These are phyloP conservation scores for Aspergillus egyptiacus DNA, from an alignment of 495 filamentous ascomycete species.

Conservation along the genomic window DNA sequence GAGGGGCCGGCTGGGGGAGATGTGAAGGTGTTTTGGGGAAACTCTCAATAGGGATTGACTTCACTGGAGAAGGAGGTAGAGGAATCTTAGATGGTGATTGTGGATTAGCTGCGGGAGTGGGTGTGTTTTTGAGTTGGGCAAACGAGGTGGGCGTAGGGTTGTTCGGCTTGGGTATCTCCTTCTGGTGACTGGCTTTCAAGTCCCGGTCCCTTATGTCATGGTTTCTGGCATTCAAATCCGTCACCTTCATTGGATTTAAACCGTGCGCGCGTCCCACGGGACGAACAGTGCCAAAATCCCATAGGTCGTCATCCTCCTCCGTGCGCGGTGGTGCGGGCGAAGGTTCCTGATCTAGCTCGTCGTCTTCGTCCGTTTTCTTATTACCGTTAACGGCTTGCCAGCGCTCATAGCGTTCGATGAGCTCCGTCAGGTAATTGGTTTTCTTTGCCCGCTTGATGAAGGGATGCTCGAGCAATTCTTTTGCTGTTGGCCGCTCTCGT, in stretches of 20 bases:
- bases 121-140: slow-evolving; percentile 12
- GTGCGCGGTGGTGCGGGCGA: slow-evolving; percentile 13
- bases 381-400: slow-evolving; percentile 67
- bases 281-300: slow-evolving; percentile 92
- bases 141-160: slow-evolving; percentile 13
- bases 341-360: slow-evolving; percentile 45
- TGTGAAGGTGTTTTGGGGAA: slow-evolving; percentile 42
- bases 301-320: slow-evolving; percentile 69
- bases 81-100: slow-evolving; percentile 54
- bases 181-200: slow-evolving; percentile 34
- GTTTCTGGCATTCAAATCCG: slow-evolving; percentile 60
- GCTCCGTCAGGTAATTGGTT: slow-evolving; percentile 81
- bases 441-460: slow-evolving; percentile 88
- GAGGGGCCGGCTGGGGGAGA: slow-evolving; percentile 28
- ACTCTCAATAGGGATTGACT: slow-evolving; percentile 30
- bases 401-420: slow-evolving; percentile 83
- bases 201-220: slow-evolving; percentile 38
- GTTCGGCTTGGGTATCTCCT: slow-evolving; percentile 20
- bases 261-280: slow-evolving; percentile 54
- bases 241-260: slow-evolving; percentile 65
- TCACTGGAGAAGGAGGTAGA: slow-evolving; percentile 45
- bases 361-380: slow-evolving; percentile 55
- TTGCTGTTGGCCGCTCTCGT: slow-evolving; percentile 77
- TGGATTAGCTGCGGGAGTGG: slow-evolving; percentile 21
- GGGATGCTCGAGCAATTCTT: slow-evolving; percentile 79